Evolutionary conservation across 2,329 filamentous ascomycete species (phyloP).

Genomic region (Aspergillus texensis): DNA sequence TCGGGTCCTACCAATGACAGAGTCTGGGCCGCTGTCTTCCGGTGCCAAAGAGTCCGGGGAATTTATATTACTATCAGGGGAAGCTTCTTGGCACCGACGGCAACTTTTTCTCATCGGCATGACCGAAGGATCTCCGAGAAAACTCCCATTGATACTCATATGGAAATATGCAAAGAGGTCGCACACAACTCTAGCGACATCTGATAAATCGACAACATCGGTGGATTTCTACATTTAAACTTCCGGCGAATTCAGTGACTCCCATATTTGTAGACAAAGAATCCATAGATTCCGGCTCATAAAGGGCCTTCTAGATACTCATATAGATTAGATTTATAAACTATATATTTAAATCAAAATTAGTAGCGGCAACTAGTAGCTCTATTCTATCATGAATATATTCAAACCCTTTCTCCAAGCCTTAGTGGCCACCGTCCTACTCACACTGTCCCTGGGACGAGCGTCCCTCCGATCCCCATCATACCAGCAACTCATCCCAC

Average conservation of each 20-base stretch:
- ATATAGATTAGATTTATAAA: neutral
- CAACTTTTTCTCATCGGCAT: neutral
- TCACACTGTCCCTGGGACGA: constrained; percentile 11
- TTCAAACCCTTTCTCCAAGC: constrained; percentile 17
- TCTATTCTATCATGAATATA: constrained; percentile 13
- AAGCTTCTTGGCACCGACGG: neutral
- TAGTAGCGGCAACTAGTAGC: neutral
- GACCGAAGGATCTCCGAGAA: neutral
- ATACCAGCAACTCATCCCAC: constrained; percentile 4
- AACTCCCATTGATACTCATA: neutral
- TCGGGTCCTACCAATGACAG: neutral
- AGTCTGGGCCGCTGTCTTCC: neutral
- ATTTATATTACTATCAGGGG: neutral
- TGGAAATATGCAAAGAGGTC: neutral
- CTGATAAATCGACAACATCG: neutral
- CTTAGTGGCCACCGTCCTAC: constrained; percentile 16
- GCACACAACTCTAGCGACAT: neutral
- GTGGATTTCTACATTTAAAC: neutral
- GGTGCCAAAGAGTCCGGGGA: neutral
- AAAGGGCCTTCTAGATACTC: too few relatives aligned
- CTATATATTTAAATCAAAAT: neutral
- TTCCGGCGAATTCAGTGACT: neutral
- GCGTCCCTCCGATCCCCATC: constrained; percentile 6
- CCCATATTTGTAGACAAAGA: neutral
- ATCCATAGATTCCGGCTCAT: neutral